phyloP scores from a whole-genome alignment of 352 stramenopile species.

The Blastocystis sp. region DNA sequence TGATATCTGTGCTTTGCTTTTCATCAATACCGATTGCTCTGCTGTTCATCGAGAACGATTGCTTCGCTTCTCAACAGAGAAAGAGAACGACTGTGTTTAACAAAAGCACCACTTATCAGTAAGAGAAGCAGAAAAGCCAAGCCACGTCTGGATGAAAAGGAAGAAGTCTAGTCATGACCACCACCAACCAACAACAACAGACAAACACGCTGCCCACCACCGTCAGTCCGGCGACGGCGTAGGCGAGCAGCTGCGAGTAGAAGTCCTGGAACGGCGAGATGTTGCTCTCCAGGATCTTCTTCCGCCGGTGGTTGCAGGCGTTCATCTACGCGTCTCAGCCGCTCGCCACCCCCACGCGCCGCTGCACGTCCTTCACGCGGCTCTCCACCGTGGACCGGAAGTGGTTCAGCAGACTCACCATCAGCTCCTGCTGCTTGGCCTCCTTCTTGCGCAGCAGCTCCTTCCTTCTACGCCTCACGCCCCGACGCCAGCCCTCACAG shows the following conservation, averaged over 20 bases:
- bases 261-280: constrained; percentile 47
- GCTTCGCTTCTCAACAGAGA: not conserved
- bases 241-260: constrained; percentile 36
- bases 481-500: not conserved
- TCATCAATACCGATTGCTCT: not conserved
- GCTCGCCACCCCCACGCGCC: not conserved
- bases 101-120: not conserved
- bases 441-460: constrained; percentile 43
- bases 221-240: constrained; percentile 41
- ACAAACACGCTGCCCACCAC: constrained; percentile 59
- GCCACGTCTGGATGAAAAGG: constrained; percentile 26
- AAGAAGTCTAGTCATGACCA: constrained; percentile 34
- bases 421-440: constrained; percentile 19
- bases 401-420: constrained; percentile 40
- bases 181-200: not conserved
- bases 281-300: constrained; percentile 36
- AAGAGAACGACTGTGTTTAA: not conserved
- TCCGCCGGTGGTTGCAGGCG: constrained; percentile 49
- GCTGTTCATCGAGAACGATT: not conserved
- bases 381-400: constrained; percentile 55
- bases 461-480: constrained; percentile 6
- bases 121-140: constrained; percentile 24
- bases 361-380: constrained; percentile 55
- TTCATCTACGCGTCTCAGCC: constrained; percentile 3
- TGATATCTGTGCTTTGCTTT: no score